Evolutionary conservation across 805 yeast species (phyloP), one percentile per base, ranked within the genome.

Genomic region (Saccharomycopsis malanga): DNA sequence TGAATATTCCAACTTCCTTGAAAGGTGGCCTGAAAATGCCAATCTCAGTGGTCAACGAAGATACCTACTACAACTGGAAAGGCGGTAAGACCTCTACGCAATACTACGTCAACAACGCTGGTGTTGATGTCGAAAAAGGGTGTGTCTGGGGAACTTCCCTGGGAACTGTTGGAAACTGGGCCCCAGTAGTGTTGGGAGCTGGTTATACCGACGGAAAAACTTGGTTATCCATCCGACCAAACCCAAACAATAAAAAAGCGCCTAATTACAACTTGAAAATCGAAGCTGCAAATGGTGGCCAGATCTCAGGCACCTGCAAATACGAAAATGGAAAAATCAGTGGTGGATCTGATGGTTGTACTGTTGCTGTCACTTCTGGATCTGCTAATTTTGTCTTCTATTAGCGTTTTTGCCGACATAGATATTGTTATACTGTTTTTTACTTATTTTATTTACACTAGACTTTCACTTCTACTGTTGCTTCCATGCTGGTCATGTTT

Each of bases 61-160:
- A 71, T 56, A 61, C 71, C 54, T 91, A 91, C 77, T 93, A 78
- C 78, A 63, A 63, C 48, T 89, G 96, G 96, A 57, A 70, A 61
- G 94, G 94, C 49, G 71, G 74, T 62, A 68, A 72, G 59, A 91
- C 98, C 36, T 87, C 97, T 46, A 83, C 96, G 54, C 98, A 91
- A 73, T 93, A 87, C 78, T 91, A 91, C 69, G 97, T 91, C 55
- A 91, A 91, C 80, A 79, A 91, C 62, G 96, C 96, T 46, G 98
- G 98, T 74, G 87, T 88, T 57, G 74, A 86, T 45, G 74, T 72
- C 61, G 83, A 82, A 64, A 91, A 89, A 54, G 98, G 97, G 59
- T 91, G 98, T 74, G 67, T 84, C 57, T 91, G 98, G 98, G 95
- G 97, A 64, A 64, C 77, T 47, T 59, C 72, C 4, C 73, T 87